phyloP scores from a whole-genome alignment of 441 rosid species.

The Arabidopsis lyrata region DNA sequence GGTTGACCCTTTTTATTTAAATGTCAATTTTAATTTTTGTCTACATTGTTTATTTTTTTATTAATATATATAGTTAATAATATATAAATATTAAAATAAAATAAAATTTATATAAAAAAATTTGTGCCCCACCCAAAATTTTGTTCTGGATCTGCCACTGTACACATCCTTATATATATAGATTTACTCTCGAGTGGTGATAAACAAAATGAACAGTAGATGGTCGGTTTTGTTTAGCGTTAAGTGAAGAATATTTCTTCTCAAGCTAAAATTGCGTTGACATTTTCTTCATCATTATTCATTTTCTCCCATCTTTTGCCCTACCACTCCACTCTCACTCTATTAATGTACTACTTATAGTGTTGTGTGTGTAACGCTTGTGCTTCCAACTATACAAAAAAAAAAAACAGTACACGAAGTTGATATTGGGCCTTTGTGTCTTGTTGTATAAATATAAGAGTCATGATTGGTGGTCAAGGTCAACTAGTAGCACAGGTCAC shows the following conservation, averaged over 20 bases:
- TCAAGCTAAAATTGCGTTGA: slow-evolving; percentile 30
- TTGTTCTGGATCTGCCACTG: too few species aligned
- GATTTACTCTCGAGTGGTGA: background rate
- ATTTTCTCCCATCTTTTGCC: slow-evolving; percentile 15
- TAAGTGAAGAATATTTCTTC: slow-evolving; percentile 8
- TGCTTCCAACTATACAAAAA: slow-evolving; percentile 23
- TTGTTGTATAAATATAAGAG: background rate
- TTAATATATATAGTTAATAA: too few species aligned
- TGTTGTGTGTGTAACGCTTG: slow-evolving; percentile 10
- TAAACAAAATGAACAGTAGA: background rate
- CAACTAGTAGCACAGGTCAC: slow-evolving; percentile 2
- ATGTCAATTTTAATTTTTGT: too few species aligned
- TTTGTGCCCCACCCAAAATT: too few species aligned
- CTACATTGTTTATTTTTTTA: too few species aligned
- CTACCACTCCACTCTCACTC: slow-evolving; percentile 33
- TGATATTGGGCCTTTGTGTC: slow-evolving; percentile 13
- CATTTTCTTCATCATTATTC: slow-evolving; percentile 27
- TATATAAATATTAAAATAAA: too few species aligned
- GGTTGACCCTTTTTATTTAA: too few species aligned
- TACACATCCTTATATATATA: too few species aligned
- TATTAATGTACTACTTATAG: background rate
- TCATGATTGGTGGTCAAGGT: slow-evolving; percentile 17
- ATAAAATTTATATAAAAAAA: too few species aligned
- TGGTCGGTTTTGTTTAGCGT: slow-evolving; percentile 22
- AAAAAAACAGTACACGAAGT: background rate